These are phyloP conservation scores for Blastobotrys peoriensis DNA, from an alignment of 805 yeast species.

Conservation along the genomic window DNA sequence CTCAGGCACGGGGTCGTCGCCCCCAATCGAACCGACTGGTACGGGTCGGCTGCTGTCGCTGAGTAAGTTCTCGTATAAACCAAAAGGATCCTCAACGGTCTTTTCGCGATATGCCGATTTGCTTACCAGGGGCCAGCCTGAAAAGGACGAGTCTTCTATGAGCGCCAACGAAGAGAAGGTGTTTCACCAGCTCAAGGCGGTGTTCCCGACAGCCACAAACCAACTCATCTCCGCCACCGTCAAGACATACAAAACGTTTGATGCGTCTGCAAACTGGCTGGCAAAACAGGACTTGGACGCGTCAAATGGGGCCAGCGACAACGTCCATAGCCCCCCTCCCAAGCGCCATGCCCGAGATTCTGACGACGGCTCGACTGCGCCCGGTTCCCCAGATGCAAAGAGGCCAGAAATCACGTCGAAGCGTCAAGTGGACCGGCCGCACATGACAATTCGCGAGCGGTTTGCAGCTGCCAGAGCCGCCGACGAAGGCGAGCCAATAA, in stretches of 20 bases:
- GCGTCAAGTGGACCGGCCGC: not conserved
- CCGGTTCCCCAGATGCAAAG: not conserved
- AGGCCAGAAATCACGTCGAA: not conserved
- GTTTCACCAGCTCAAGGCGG: not conserved
- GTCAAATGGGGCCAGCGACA: not conserved
- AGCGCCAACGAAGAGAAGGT: not conserved
- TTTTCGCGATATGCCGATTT: constrained; percentile 7
- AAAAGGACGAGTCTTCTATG: not conserved
- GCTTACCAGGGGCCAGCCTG: not conserved
- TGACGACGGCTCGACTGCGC: not conserved
- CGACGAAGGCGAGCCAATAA: constrained; percentile 1
- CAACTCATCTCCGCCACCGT: constrained; percentile 14
- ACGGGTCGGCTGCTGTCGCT: constrained; percentile 4
- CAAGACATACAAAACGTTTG: constrained; percentile 23
- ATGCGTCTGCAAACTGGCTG: constrained; percentile 33
- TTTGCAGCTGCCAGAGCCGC: not conserved
- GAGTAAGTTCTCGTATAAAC: constrained; percentile 6
- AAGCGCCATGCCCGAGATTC: not conserved
- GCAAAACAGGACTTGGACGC: constrained; percentile 20
- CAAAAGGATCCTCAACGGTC: constrained; percentile 4
- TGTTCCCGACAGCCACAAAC: not conserved
- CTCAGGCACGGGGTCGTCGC: not conserved
- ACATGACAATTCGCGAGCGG: not conserved
- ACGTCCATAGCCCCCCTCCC: not conserved
- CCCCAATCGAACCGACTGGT: not conserved